phyloP scores from a whole-genome alignment of 2,329 filamentous ascomycete species.

The Macrophomina pseudophaseolina region DNA sequence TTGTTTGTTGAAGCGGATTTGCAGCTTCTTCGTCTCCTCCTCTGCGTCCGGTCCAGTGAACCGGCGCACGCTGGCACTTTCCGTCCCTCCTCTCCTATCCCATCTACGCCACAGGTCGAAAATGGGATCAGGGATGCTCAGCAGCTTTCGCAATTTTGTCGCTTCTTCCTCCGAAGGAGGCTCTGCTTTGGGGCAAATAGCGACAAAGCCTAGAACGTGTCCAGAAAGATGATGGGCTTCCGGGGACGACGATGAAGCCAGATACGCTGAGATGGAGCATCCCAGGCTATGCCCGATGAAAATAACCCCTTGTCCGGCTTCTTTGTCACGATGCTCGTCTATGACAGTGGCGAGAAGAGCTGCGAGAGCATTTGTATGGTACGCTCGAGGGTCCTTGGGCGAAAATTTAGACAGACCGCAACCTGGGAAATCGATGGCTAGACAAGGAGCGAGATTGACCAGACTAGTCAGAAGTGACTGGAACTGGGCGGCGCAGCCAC shows the following conservation, averaged over 20 bases:
- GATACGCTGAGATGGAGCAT: conserved; percentile 73
- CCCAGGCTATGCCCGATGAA: conserved; percentile 92
- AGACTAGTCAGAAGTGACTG: conserved; percentile 79
- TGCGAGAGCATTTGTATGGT: conserved; percentile 74
- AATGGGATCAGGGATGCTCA: conserved; percentile 71
- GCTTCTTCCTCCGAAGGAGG: conserved; percentile 63
- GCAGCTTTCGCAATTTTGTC: conserved; percentile 59
- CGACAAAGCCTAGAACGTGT: conserved; percentile 76
- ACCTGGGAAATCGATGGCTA: conserved; percentile 88
- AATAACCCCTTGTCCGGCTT: conserved; percentile 72
- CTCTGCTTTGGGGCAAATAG: conserved; percentile 77
- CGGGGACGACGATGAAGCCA: conserved; percentile 67
- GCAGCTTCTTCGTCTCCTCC: conserved; percentile 67
- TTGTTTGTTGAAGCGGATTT: conserved; percentile 79
- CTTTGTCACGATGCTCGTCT: conserved; percentile 70
- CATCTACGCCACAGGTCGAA: conserved; percentile 79
- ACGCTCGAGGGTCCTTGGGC: conserved; percentile 75
- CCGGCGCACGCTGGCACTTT: conserved; percentile 78
- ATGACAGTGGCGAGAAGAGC: conserved; percentile 78
- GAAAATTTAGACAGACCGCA: conserved; percentile 81
- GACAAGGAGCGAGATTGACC: conserved; percentile 79
- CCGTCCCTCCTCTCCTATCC: conserved; percentile 77
- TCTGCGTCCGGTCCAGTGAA: conserved; percentile 75
- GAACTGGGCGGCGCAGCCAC: conserved; percentile 91
- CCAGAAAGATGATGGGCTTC: conserved; percentile 61